A percentile compares a stretch with the other conserved stretches of the same genome.
These are phyloP conservation scores for Pholiota conissans DNA, from an alignment of 768 basidiomycete species.

Conservation along the genomic window DNA sequence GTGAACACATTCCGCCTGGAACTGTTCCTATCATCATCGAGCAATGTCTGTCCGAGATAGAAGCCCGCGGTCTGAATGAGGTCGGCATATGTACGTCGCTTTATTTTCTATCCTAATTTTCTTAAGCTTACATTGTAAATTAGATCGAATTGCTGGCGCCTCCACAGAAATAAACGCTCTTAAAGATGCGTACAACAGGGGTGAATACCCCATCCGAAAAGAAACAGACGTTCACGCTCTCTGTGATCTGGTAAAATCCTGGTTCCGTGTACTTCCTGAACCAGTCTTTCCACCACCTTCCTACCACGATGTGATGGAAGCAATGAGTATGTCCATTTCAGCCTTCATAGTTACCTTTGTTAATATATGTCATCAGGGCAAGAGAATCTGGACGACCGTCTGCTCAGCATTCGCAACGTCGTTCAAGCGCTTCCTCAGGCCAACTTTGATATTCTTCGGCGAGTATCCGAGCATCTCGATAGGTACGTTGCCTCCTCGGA, in stretches of 20 bases:
- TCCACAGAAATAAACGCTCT: constrained; percentile 65
- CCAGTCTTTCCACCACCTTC: constrained; percentile 71
- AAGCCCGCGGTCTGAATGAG: constrained; percentile 74
- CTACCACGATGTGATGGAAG: constrained; percentile 69
- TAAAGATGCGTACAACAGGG: constrained; percentile 75
- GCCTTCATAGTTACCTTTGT: not conserved
- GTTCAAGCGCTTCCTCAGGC: constrained; percentile 69
- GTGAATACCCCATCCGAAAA: constrained; percentile 58
- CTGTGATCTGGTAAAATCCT: constrained; percentile 81
- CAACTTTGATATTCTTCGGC: constrained; percentile 78
- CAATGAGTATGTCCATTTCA: constrained; percentile 56
- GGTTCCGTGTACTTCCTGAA: constrained; percentile 83
- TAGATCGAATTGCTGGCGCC: constrained; percentile 85
- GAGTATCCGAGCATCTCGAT: constrained; percentile 84
- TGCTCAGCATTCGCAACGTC: constrained; percentile 63
- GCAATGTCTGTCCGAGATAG: constrained; percentile 68
- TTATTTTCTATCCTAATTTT: not conserved
- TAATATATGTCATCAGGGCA: constrained; percentile 44
- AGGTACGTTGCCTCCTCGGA: constrained; percentile 39
- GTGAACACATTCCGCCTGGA: constrained; percentile 50
- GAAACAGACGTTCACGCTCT: constrained; percentile 79
- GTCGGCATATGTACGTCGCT: constrained; percentile 74
- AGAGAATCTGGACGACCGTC: constrained; percentile 66
- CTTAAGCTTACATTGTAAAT: not conserved
- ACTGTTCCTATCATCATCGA: constrained; percentile 67